Conservation (phyloP, 2,329 filamentous ascomycete species). For the Colletotrichum musicola region DNA sequence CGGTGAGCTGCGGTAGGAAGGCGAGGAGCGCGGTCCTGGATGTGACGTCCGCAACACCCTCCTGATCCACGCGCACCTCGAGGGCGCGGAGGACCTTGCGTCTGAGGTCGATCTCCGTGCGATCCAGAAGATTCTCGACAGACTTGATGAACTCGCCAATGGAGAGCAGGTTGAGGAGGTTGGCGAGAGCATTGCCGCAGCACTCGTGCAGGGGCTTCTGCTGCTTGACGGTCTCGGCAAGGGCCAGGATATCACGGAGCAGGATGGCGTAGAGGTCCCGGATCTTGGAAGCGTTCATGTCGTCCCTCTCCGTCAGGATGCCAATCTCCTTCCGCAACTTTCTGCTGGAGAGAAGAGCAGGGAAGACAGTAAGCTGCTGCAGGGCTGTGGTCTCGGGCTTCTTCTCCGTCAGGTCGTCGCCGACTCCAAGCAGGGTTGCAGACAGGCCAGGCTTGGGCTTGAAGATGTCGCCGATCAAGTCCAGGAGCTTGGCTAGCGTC, state of each 20-base stretch:
- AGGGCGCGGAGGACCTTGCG: conserved; percentile 85
- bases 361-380: conserved; percentile 68
- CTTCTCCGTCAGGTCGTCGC: conserved; percentile 57
- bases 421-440: conserved; percentile 74
- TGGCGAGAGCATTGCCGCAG: conserved; percentile 79
- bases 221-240: conserved; percentile 74
- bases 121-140: conserved; percentile 83
- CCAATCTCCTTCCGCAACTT: conserved; percentile 68
- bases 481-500: conserved; percentile 81
- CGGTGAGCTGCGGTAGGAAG: conserved; percentile 83
- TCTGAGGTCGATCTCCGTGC: conserved; percentile 79
- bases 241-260: conserved; percentile 72
- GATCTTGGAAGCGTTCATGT: conserved; percentile 74
- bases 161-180: conserved; percentile 86
- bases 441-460: conserved; percentile 81
- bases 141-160: conserved; percentile 91
- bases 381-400: conserved; percentile 58
- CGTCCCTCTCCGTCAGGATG: conserved; percentile 70
- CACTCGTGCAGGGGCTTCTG: conserved; percentile 67
- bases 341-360: conserved; percentile 69
- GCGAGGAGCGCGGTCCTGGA: conserved; percentile 80
- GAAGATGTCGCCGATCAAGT: conserved; percentile 80
- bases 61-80: conserved; percentile 81
- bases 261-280: conserved; percentile 77
- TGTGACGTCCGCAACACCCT: conserved; percentile 74